Evolutionary conservation across 2,329 filamentous ascomycete species (phyloP), one percentile per base, ranked within the genome.

Genomic region (Beauveria rudraprayagi): DNA sequence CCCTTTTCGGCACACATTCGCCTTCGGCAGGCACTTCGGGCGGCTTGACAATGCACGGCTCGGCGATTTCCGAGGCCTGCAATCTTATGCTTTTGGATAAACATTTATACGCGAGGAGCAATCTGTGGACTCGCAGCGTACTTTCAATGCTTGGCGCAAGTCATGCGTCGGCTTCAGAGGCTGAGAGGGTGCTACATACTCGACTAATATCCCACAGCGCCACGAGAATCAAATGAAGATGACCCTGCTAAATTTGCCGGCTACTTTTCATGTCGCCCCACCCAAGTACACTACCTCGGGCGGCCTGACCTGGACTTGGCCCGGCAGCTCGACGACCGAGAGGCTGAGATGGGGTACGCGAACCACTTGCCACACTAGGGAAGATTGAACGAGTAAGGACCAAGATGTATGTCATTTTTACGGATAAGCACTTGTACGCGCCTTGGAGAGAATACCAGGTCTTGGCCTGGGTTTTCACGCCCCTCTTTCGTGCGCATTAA

Each of bases 211-310:
- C 30, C 40, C 37, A 34, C n/a, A 17, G 26, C 46, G 48, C 56
- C 56, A 53, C 56, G 26, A 44, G 40, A 50, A 22, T 19, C 7
- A 52, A 46, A 43, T 34, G 37, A 51, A 53, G 24, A 22, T 48
- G 28, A 4, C 17, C 26, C 48, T 30, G 26, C 11, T 17, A 6
- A 8, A 40, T 50, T 52, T 59, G 44, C 24, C 47, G 47, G 56
- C 22, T 44, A 53, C 48, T 46, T 60, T 60, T 48, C 48, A 60
- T 43, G n/a, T 5, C 56, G 48, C 37, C 56, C 56, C 56, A 53
- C 48, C n/a, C 22, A 6, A 37, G n/a, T 26, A 26, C 34, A 60
- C 34, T 22, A 50, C 44, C 55, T 50, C 44, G 43, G 26, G 54
- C 37, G 52, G 37, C 55, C 55, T 48, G 56, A 30, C 30, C 28